phyloP scores from a whole-genome alignment of 345 rosid species.

The Microcos paniculata region DNA sequence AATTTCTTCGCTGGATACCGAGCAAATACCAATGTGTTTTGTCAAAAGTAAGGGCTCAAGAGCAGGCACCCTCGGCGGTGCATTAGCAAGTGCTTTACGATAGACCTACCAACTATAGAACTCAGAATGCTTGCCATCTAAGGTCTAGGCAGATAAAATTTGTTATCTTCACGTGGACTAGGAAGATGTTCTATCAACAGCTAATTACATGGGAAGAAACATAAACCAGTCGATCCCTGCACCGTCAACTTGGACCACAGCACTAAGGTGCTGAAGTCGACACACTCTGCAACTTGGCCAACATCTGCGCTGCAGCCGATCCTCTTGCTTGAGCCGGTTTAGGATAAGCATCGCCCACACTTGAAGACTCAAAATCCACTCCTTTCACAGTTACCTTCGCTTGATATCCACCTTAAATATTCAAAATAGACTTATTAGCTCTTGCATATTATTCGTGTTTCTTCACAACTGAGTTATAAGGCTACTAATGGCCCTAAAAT shows the following conservation, averaged over 20 bases:
- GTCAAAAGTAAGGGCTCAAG: not conserved
- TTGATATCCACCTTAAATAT: constrained; percentile 49
- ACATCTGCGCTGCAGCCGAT: constrained; percentile 53
- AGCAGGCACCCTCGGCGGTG: not conserved
- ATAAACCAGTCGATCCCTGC: not conserved
- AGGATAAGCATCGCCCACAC: constrained; percentile 27
- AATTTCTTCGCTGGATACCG: not conserved
- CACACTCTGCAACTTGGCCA: constrained; percentile 29
- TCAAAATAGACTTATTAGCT: constrained; percentile 1
- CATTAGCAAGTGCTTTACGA: not conserved
- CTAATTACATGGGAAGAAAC: not conserved
- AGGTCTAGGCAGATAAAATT: not conserved
- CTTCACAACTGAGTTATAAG: not conserved
- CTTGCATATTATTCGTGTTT: not conserved
- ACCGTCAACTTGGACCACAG: not conserved
- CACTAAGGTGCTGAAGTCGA: not conserved
- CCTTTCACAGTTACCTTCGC: constrained; percentile 51
- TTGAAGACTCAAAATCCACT: constrained; percentile 26
- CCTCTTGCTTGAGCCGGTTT: constrained; percentile 56
- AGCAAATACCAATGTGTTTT: not conserved
- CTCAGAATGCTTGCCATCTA: not conserved
- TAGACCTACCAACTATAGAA: not conserved
- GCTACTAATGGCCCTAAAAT: not conserved
- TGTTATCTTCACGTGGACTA: not conserved
- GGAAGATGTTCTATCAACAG: not conserved